These are phyloP conservation scores for Elsinoe batatas DNA, from an alignment of 2,329 filamentous ascomycete species.

Conservation along the genomic window DNA sequence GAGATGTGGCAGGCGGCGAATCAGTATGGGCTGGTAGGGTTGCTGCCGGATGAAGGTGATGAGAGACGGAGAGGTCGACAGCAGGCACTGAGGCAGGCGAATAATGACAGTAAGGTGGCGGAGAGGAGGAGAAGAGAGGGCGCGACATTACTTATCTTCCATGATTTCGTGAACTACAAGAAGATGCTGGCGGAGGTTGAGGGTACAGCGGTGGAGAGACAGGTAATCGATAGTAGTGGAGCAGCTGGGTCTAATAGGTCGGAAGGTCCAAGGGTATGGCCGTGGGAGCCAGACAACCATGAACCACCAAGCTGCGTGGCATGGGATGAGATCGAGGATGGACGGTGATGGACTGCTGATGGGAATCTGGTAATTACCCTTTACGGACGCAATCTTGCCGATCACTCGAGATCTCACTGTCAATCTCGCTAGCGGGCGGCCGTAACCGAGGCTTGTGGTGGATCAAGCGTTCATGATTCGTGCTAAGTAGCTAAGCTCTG, in stretches of 20 bases:
- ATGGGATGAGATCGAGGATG: neutral
- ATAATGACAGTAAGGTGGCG: conserved; percentile 11
- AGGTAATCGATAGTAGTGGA: neutral
- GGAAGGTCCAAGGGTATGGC: neutral
- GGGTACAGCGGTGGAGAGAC: neutral
- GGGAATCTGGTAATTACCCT: neutral
- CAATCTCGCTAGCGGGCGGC: neutral
- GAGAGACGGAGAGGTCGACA: no score
- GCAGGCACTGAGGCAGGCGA: no score
- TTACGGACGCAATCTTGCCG: conserved; percentile 5
- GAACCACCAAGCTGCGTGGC: neutral
- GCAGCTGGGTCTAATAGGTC: neutral
- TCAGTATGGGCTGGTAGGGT: no score
- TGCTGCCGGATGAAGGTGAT: no score
- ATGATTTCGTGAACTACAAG: conserved; percentile 18
- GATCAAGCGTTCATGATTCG: neutral
- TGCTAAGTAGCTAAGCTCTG: neutral
- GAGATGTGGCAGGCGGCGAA: no score
- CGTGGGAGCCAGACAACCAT: conserved; percentile 5
- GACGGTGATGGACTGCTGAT: neutral
- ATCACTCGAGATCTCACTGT: conserved; percentile 1
- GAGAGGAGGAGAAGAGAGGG: conserved; percentile 15
- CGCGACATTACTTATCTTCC: conserved; percentile 14
- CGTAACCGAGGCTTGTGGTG: neutral
- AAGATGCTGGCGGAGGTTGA: conserved; percentile 9